phyloP scores from a whole-genome alignment of 768 basidiomycete species.

The Suillus sp. region DNA sequence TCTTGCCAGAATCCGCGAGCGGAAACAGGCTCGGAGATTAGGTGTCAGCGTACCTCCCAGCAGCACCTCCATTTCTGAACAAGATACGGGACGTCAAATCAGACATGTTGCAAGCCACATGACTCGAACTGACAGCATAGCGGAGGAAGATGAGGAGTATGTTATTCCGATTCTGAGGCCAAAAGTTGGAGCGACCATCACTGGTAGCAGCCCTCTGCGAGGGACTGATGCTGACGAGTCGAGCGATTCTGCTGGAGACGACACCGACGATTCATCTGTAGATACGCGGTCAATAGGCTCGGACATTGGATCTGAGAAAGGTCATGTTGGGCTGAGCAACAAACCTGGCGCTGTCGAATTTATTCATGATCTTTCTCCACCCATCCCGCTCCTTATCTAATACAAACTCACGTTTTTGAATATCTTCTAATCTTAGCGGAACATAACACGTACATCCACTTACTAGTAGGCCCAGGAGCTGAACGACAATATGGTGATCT shows the following conservation, averaged over 20 bases:
- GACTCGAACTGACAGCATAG: slow-evolving; percentile 35
- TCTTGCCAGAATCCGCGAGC: slow-evolving; percentile 33
- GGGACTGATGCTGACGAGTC: slow-evolving; percentile 12
- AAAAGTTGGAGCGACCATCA: neutral
- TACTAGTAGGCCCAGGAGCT: neutral
- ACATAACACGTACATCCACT: neutral
- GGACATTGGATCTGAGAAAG: slow-evolving; percentile 30
- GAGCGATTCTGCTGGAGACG: slow-evolving; percentile 20
- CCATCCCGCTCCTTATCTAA: slow-evolving; percentile 7
- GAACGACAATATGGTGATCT: neutral
- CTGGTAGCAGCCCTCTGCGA: slow-evolving; percentile 8
- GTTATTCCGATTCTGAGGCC: slow-evolving; percentile 11
- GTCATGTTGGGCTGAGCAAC: neutral
- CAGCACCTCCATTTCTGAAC: slow-evolving; percentile 13
- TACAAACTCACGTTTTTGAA: neutral
- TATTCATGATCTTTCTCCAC: neutral
- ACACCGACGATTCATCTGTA: slow-evolving; percentile 24
- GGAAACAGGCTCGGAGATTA: slow-evolving; percentile 35
- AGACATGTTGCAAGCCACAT: slow-evolving; percentile 25
- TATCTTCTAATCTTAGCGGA: neutral
- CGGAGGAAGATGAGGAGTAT: slow-evolving; percentile 30
- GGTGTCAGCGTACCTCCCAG: slow-evolving; percentile 27
- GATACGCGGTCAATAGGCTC: slow-evolving; percentile 29
- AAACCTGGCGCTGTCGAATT: slow-evolving; percentile 8
- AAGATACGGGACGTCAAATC: slow-evolving; percentile 19